Evolutionary conservation across 345 rosid genomes (phyloP).

Genomic region (Gossypium thurberi): DNA sequence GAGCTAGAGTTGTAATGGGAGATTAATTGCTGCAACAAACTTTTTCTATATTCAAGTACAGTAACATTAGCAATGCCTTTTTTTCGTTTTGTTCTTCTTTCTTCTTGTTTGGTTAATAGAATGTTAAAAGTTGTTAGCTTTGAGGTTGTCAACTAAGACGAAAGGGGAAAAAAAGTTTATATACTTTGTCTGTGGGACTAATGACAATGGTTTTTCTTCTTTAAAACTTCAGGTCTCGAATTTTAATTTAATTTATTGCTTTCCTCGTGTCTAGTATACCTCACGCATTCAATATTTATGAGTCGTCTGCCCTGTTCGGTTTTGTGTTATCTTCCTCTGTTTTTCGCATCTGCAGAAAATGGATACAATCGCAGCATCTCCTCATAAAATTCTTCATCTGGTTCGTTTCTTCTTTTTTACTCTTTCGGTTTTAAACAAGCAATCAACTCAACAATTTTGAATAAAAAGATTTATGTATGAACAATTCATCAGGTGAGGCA

Average conservation of each 20-base stretch:
- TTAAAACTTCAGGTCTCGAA: no score
- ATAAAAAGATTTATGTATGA: neutral
- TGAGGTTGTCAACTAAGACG: neutral
- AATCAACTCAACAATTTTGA: no score
- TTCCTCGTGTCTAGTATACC: neutral
- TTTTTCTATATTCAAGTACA: neutral
- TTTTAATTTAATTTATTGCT: no score
- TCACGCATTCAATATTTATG: neutral
- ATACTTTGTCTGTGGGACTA: neutral
- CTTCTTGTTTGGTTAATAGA: neutral
- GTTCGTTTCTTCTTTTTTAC: neutral
- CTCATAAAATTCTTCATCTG: conserved; percentile 35
- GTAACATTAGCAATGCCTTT: neutral
- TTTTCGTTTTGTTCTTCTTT: no score
- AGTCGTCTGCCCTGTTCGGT: neutral
- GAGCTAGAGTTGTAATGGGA: no score
- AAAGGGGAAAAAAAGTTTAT: neutral
- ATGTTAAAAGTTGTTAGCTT: neutral
- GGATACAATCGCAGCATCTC: conserved; percentile 8
- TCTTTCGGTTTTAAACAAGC: no score
- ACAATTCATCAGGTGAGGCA: conserved; percentile 58
- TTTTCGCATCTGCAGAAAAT: conserved; percentile 11
- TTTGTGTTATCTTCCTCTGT: neutral
- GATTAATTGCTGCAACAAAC: neutral
- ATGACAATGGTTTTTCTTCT: neutral